Evolutionary conservation across 1,284 basidiomycete genomes (phyloP).

Genomic region (Trichosporon sp.): DNA sequence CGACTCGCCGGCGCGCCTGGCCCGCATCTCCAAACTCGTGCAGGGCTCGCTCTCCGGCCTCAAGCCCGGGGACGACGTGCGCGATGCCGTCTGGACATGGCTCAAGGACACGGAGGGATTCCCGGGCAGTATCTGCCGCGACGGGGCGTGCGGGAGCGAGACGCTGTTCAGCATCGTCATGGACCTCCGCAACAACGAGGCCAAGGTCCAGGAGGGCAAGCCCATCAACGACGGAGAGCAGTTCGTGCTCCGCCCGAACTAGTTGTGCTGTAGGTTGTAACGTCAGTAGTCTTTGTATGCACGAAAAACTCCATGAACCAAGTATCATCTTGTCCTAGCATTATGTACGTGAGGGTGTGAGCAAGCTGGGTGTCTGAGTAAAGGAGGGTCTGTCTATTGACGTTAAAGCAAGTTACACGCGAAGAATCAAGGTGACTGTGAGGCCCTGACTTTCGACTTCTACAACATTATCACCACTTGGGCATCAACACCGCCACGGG

Average conservation of each 20-base stretch:
- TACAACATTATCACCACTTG: constrained; percentile 9
- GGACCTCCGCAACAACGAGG: constrained; percentile 11
- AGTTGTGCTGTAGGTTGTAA: not conserved
- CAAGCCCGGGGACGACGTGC: not conserved
- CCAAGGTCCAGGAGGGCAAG: constrained; percentile 16
- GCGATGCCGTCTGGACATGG: constrained; percentile 1
- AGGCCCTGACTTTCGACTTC: not conserved
- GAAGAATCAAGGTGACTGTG: not conserved
- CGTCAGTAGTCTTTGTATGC: not conserved
- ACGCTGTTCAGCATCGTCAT: constrained; percentile 23
- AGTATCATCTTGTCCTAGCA: not conserved
- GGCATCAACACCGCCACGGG: constrained; percentile 14
- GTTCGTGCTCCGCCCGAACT: constrained; percentile 8
- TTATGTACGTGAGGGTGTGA: not conserved
- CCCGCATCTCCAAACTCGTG: constrained; percentile 15
- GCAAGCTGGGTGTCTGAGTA: not conserved
- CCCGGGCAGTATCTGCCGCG: constrained; percentile 18
- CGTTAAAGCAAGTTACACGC: not conserved
- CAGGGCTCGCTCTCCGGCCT: not conserved
- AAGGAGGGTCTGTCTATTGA: not conserved
- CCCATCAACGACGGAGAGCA: constrained; percentile 8
- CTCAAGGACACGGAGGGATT: constrained; percentile 13
- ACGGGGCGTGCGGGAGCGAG: constrained; percentile 6
- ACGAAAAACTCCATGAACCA: not conserved
- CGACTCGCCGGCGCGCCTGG: constrained; percentile 12